Conservation (phyloP, 2,329 filamentous ascomycete species). For the Alternaria atra region DNA sequence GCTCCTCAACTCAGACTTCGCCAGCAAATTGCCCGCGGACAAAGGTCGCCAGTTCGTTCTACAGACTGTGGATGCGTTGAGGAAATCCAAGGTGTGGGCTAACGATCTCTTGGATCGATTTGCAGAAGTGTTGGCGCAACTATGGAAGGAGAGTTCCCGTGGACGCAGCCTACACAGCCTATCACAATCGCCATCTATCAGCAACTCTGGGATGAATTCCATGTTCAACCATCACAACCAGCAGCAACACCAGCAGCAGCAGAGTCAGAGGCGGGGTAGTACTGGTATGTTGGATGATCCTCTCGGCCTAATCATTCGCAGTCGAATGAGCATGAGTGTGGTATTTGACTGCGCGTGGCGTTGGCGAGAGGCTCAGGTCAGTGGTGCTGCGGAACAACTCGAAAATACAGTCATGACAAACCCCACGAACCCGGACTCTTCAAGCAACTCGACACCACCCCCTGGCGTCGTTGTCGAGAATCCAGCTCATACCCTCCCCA, state of each 20-base stretch:
- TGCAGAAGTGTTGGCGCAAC: conserved; percentile 85
- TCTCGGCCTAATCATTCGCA: conserved; percentile 82
- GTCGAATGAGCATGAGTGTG: conserved; percentile 83
- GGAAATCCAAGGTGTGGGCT: conserved; percentile 75
- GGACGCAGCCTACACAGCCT: conserved; percentile 49
- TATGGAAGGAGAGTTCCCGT: conserved; percentile 73
- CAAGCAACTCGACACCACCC: conserved; percentile 68
- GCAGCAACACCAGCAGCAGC: conserved; percentile 32
- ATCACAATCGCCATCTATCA: conserved; percentile 49
- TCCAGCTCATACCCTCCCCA: conserved; percentile 44
- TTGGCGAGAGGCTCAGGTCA: conserved; percentile 74
- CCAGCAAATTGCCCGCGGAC: conserved; percentile 69
- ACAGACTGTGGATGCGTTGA: conserved; percentile 73
- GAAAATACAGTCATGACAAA: conserved; percentile 80
- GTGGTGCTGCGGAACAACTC: conserved; percentile 57
- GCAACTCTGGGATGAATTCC: conserved; percentile 41
- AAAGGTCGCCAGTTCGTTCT: conserved; percentile 74
- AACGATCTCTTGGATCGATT: conserved; percentile 83
- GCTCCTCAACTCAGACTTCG: conserved; percentile 78
- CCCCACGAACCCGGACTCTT: conserved; percentile 83
- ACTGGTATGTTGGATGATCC: conserved; percentile 67
- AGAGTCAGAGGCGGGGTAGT: conserved; percentile 38
- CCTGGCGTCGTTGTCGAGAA: conserved; percentile 50
- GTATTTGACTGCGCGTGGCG: conserved; percentile 87
- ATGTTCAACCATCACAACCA: conserved; percentile 45